phyloP scores from a whole-genome alignment of 2,329 filamentous ascomycete species.

The Amauroascus verrucosus region DNA sequence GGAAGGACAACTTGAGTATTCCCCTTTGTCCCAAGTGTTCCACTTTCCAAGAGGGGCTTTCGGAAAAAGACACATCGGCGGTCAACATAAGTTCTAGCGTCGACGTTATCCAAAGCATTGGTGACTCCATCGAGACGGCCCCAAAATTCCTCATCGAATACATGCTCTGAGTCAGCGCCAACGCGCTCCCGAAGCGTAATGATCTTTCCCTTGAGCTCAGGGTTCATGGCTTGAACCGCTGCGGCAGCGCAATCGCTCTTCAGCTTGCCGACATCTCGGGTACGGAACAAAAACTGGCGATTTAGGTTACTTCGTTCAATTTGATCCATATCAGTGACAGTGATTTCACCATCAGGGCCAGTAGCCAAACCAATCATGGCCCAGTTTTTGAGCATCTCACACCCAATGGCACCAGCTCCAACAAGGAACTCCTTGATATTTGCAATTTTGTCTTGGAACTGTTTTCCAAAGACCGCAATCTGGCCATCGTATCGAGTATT shows the following conservation, averaged over 20 bases:
- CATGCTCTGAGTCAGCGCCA: constrained; percentile 78
- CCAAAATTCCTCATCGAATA: constrained; percentile 96
- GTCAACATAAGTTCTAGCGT: constrained; percentile 93
- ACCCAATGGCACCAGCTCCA: constrained; percentile 92
- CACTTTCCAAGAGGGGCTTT: constrained; percentile 91
- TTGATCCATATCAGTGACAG: constrained; percentile 92
- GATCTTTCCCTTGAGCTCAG: constrained; percentile 79
- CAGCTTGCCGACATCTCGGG: constrained; percentile 85
- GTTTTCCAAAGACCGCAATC: constrained; percentile 87
- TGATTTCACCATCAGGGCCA: constrained; percentile 79
- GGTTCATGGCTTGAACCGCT: constrained; percentile 93
- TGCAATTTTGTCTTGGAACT: constrained; percentile 87
- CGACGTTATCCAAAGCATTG: constrained; percentile 94
- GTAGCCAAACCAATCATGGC: constrained; percentile 93
- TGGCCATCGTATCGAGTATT: constrained; percentile 91
- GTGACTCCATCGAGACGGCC: constrained; percentile 77
- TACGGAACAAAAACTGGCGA: constrained; percentile 88
- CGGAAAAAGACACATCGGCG: constrained; percentile 95
- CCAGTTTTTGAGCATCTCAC: constrained; percentile 99
- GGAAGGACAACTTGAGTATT: constrained; percentile 96
- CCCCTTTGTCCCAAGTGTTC: constrained; percentile 91
- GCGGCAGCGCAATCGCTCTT: constrained; percentile 91
- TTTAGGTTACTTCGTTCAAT: constrained; percentile 99
- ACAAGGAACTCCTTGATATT: constrained; percentile 91
- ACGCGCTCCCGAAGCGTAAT: constrained; percentile 79